These are phyloP conservation scores for Sugiyamaella lignohabitans DNA, from an alignment of 805 yeast species.

Conservation along the genomic window DNA sequence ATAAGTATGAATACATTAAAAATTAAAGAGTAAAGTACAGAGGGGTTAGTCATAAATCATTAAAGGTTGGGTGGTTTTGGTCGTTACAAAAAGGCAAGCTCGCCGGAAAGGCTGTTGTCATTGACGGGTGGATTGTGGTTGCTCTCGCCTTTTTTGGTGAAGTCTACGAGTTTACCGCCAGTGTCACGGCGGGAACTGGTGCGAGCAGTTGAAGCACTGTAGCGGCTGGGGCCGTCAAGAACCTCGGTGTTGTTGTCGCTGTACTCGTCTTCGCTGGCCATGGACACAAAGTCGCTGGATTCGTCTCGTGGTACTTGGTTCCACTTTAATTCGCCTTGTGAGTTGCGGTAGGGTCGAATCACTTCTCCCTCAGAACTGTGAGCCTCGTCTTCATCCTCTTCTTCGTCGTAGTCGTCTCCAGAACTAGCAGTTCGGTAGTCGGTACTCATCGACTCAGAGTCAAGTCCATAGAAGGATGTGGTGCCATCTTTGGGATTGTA, in stretches of 20 bases:
- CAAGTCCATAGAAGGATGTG: conserved; percentile 3
- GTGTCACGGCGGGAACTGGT: conserved; percentile 5
- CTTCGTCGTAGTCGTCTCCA: conserved; percentile 22
- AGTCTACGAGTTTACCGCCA: conserved; percentile 9
- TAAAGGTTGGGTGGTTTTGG: not conserved
- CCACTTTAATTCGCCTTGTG: conserved; percentile 32
- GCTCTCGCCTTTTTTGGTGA: conserved; percentile 35
- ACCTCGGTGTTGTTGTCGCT: conserved; percentile 1
- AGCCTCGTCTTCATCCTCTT: conserved; percentile 17
- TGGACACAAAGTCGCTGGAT: conserved; percentile 3
- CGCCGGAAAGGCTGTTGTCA: conserved; percentile 25
- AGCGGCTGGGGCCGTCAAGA: not conserved
- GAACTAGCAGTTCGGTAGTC: conserved; percentile 32
- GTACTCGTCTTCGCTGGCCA: conserved; percentile 2
- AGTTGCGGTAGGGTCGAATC: conserved; percentile 29
- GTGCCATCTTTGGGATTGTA: not conserved
- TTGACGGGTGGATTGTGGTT: conserved; percentile 29
- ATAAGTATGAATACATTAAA: no score
- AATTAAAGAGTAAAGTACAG: no score
- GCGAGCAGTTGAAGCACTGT: conserved; percentile 1
- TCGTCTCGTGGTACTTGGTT: conserved; percentile 13
- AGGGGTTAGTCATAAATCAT: not conserved
- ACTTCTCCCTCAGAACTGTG: conserved; percentile 11
- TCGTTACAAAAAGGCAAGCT: conserved; percentile 30
- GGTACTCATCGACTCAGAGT: conserved; percentile 13